These are phyloP conservation scores for Pelargonium myrrhifolium DNA, from an alignment of 441 rosid genomes.

Conservation along the genomic window DNA sequence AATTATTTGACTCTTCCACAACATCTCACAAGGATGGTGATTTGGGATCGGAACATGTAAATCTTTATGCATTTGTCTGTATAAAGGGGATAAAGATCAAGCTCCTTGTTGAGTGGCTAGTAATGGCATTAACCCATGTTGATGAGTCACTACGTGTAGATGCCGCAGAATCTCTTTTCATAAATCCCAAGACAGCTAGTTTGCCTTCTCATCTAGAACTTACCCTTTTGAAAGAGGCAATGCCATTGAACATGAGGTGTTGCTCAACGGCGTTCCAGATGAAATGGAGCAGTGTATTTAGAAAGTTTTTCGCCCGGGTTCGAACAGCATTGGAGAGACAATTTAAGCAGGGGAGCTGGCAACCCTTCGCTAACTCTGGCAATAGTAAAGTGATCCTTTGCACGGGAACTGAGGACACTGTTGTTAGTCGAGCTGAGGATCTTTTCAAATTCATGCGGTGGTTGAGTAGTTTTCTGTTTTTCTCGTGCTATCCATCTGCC, in stretches of 20 bases:
- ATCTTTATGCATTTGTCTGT: slow-evolving; percentile 45
- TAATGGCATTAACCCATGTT: slow-evolving; percentile 76
- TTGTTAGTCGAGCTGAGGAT: slow-evolving; percentile 49
- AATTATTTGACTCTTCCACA: slow-evolving; percentile 31
- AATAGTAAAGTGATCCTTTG: slow-evolving; percentile 22
- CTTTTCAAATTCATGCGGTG: slow-evolving; percentile 85
- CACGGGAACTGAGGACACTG: slow-evolving; percentile 31
- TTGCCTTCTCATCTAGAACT: slow-evolving; percentile 86
- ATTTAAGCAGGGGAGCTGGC: slow-evolving; percentile 65
- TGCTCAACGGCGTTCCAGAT: slow-evolving; percentile 94
- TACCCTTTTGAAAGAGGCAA: slow-evolving; percentile 62
- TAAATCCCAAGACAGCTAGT: slow-evolving; percentile 81
- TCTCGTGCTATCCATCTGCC: slow-evolving; percentile 96
- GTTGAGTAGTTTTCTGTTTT: slow-evolving; percentile 75
- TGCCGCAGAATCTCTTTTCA: slow-evolving; percentile 87
- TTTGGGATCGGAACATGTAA: slow-evolving; percentile 25
- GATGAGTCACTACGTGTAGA: slow-evolving; percentile 92
- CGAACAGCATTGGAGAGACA: slow-evolving; percentile 91
- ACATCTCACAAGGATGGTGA: slow-evolving; percentile 14
- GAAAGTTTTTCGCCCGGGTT: slow-evolving; percentile 85
- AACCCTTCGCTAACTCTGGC: slow-evolving; percentile 33
- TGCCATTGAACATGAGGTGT: slow-evolving; percentile 95
- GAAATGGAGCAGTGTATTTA: slow-evolving; percentile 93
- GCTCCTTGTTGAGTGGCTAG: slow-evolving; percentile 74
- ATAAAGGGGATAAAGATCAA: slow-evolving; percentile 64